These are phyloP conservation scores for Corniculantispora saksenae DNA, from an alignment of 2,329 filamentous ascomycete species.

Conservation along the genomic window DNA sequence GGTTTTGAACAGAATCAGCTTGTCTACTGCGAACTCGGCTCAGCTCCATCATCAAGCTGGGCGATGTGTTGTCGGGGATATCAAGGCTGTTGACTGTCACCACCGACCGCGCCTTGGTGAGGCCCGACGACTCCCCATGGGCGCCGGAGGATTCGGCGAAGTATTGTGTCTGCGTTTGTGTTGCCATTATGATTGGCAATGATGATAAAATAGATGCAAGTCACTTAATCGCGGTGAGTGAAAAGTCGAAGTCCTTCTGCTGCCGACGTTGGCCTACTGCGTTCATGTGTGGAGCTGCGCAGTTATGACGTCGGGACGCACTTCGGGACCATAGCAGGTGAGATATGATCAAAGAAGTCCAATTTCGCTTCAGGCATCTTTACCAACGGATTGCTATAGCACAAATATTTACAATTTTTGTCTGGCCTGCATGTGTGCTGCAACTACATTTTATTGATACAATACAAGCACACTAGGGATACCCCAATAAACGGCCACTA, in stretches of 20 bases:
- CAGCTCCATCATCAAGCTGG: constrained; percentile 14
- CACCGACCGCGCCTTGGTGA: not conserved
- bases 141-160: not conserved
- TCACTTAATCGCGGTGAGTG: not conserved
- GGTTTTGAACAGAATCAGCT: not conserved
- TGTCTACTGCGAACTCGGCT: constrained; percentile 18
- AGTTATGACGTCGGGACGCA: too few species aligned
- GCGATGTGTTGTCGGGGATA: not conserved
- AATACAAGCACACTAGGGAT: too few species aligned
- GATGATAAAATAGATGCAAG: not conserved
- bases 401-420: too few species aligned
- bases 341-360: too few species aligned
- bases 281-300: too few species aligned
- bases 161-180: constrained; percentile 9
- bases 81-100: not conserved
- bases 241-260: not conserved
- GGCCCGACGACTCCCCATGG: not conserved
- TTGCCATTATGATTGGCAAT: constrained; percentile 1
- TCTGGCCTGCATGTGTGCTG: too few species aligned
- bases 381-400: too few species aligned
- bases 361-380: too few species aligned
- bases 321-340: too few species aligned
- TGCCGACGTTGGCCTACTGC: not conserved
- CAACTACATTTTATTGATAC: too few species aligned
- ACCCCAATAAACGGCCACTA: too few species aligned